These are phyloP conservation scores for Nakazawaea wickerhamii DNA, from an alignment of 805 yeast genomes.

Conservation along the genomic window DNA sequence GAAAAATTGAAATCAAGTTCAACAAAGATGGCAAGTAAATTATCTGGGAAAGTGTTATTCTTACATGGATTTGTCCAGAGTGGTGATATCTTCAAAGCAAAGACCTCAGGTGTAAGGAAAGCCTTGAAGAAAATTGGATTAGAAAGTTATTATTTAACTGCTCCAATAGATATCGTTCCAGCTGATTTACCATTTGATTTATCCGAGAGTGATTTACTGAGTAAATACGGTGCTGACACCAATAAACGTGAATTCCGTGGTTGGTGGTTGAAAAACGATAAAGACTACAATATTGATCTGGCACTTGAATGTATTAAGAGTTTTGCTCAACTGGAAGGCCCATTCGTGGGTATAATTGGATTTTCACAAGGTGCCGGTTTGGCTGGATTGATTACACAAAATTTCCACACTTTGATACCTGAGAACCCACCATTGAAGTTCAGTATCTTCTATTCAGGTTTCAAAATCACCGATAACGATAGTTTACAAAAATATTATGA, in stretches of 20 bases:
- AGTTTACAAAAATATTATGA: conserved; percentile 25
- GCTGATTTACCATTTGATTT: conserved; percentile 71
- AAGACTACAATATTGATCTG: conserved; percentile 27
- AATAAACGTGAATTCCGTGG: conserved; percentile 36
- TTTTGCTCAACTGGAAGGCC: conserved; percentile 57
- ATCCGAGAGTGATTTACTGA: conserved; percentile 43
- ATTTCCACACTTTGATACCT: conserved; percentile 50
- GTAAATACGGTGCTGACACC: conserved; percentile 36
- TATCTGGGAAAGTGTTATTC: conserved; percentile 58
- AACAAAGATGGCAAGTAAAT: conserved; percentile 1
- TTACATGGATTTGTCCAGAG: conserved; percentile 90
- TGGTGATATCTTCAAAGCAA: conserved; percentile 77
- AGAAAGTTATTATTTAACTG: conserved; percentile 74
- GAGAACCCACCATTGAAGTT: conserved; percentile 52
- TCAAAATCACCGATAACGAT: conserved; percentile 23
- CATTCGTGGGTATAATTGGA: conserved; percentile 85
- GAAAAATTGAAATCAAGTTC: background rate
- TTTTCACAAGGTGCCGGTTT: conserved; percentile 95
- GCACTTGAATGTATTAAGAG: conserved; percentile 45
- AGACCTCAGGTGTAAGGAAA: conserved; percentile 85
- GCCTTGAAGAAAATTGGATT: conserved; percentile 56
- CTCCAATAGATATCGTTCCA: conserved; percentile 59
- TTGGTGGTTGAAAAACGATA: conserved; percentile 67
- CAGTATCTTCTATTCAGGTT: conserved; percentile 72
- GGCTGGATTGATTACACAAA: conserved; percentile 62